Conservation (phyloP, 352 stramenopile genomes). For the Stramenopiles sp. region DNA sequence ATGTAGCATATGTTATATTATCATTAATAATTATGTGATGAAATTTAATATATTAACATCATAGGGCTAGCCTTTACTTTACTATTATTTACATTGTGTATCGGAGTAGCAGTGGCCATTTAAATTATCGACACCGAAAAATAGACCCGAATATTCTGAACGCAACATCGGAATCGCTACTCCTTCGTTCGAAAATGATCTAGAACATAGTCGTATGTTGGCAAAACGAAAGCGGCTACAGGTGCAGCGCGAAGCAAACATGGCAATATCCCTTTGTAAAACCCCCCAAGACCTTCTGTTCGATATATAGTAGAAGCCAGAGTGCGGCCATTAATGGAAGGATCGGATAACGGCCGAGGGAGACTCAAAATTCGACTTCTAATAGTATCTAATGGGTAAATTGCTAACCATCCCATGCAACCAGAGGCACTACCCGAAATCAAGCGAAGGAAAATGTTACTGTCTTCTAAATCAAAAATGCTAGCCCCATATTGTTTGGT, state of each 20-base stretch:
- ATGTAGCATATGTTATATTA: too few relatives aligned
- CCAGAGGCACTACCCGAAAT: neutral
- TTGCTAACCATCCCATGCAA: neutral
- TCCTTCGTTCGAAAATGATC: neutral
- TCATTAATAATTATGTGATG: too few relatives aligned
- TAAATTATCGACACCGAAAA: too few relatives aligned
- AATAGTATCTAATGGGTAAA: neutral
- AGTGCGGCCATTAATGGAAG: neutral
- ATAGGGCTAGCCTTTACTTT: too few relatives aligned
- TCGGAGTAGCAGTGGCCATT: too few relatives aligned
- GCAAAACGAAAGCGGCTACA: neutral
- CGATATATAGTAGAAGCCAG: neutral
- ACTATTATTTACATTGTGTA: too few relatives aligned
- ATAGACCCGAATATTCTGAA: too few relatives aligned
- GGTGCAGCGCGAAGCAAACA: neutral
- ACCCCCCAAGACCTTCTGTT: neutral
- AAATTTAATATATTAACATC: too few relatives aligned
- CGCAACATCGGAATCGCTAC: too few relatives aligned
- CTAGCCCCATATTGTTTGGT: neutral
- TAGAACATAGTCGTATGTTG: neutral
- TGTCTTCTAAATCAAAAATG: neutral
- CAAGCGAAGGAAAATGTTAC: neutral
- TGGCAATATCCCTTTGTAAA: neutral
- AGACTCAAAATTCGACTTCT: neutral
- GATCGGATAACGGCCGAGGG: neutral